Conservation (phyloP, 257 asterid genomes). For the Solanum clarkiae region DNA sequence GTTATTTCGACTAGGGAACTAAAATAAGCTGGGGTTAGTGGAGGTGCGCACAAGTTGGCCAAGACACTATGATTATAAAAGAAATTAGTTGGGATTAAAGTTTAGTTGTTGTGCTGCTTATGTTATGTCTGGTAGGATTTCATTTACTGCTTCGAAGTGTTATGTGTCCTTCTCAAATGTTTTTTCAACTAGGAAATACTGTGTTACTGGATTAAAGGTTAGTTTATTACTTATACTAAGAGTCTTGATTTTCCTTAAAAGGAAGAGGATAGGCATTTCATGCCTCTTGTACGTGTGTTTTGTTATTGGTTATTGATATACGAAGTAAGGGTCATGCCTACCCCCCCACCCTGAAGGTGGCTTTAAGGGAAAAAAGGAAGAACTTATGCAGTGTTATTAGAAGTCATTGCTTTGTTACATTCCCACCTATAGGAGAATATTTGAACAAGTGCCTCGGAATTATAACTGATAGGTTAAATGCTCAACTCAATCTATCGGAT, state of each 20-base stretch:
- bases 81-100: background rate
- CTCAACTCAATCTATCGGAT: background rate
- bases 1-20: background rate
- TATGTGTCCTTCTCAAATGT: background rate
- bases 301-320: background rate
- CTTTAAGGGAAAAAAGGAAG: background rate
- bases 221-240: background rate
- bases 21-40: background rate
- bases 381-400: background rate
- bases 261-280: background rate
- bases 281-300: background rate
- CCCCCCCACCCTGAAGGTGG: background rate
- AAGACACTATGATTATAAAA: background rate
- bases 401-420: background rate
- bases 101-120: background rate
- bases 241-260: background rate
- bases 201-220: background rate
- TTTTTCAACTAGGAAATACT: background rate
- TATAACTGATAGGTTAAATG: background rate
- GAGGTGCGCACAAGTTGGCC: background rate
- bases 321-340: background rate
- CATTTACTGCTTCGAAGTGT: background rate
- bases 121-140: background rate
- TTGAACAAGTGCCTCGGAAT: background rate
- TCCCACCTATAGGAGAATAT: background rate